phyloP scores from a whole-genome alignment of 805 yeast genomes.

The Yamadazyma nakazawae region DNA sequence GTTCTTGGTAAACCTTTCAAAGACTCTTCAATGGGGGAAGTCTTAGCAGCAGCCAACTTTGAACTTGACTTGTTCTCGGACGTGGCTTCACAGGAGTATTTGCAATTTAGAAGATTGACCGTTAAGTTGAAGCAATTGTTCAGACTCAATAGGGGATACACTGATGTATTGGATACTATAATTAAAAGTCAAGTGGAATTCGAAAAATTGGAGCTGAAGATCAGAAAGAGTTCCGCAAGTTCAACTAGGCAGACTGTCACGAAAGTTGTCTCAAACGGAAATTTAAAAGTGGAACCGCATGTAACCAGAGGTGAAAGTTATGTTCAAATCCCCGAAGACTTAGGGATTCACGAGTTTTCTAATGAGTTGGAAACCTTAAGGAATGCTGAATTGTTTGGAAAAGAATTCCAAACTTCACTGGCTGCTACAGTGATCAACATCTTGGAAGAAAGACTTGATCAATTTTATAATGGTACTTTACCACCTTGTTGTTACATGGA shows the following conservation, averaged over 20 bases:
- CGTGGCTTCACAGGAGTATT: background rate
- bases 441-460: slow-evolving; percentile 2
- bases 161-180: slow-evolving; percentile 55
- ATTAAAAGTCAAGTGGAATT: slow-evolving; percentile 46
- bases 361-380: slow-evolving; percentile 7
- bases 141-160: slow-evolving; percentile 54
- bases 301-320: background rate
- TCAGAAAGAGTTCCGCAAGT: background rate
- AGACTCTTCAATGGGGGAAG: slow-evolving; percentile 2
- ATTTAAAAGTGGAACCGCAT: background rate
- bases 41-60: slow-evolving; percentile 2
- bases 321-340: slow-evolving; percentile 11
- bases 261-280: too few species aligned
- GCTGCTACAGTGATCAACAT: background rate
- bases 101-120: background rate
- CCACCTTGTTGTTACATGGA: slow-evolving; percentile 1
- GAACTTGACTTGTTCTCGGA: background rate
- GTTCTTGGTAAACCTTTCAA: slow-evolving; percentile 4
- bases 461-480: slow-evolving; percentile 1
- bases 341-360: slow-evolving; percentile 8
- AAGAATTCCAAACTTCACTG: background rate
- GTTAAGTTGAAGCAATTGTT: slow-evolving; percentile 38
- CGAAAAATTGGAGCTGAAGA: slow-evolving; percentile 36
- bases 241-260: background rate
- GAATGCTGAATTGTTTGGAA: slow-evolving; percentile 1